Conservation (phyloP, 169 alveolate species). For the Amoebophrya sp. region DNA sequence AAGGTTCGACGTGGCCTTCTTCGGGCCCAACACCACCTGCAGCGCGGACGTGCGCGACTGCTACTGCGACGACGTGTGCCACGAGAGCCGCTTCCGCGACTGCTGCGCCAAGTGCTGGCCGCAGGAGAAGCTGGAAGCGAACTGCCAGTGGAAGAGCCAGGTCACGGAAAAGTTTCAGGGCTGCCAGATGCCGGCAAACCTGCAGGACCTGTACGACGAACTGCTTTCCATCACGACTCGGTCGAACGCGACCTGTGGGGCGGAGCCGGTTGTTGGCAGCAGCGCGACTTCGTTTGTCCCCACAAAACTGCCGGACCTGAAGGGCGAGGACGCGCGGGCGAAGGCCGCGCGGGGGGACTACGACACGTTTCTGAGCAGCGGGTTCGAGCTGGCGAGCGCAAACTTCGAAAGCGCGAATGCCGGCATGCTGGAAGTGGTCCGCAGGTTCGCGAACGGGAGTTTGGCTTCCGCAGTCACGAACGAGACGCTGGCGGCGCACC, state of each 20-base stretch:
- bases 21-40: background rate
- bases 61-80: conserved; percentile 2
- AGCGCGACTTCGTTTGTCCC: no score
- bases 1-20: background rate
- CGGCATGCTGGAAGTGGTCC: no score
- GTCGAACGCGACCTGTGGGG: no score
- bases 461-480: no score
- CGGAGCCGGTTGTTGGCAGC: no score
- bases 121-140: background rate
- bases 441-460: no score
- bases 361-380: no score
- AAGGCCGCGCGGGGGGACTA: no score
- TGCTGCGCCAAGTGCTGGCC: conserved; percentile 1
- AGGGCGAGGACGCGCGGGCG: no score
- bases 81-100: background rate
- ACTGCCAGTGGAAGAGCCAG: background rate
- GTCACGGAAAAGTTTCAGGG: background rate
- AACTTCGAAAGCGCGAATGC: no score
- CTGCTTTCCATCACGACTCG: background rate
- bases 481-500: background rate
- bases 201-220: background rate
- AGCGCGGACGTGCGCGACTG: background rate
- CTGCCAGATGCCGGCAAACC: background rate
- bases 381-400: no score
- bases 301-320: no score